Conservation (phyloP, 2,329 filamentous ascomycete genomes). For the Fusarium graminum region DNA sequence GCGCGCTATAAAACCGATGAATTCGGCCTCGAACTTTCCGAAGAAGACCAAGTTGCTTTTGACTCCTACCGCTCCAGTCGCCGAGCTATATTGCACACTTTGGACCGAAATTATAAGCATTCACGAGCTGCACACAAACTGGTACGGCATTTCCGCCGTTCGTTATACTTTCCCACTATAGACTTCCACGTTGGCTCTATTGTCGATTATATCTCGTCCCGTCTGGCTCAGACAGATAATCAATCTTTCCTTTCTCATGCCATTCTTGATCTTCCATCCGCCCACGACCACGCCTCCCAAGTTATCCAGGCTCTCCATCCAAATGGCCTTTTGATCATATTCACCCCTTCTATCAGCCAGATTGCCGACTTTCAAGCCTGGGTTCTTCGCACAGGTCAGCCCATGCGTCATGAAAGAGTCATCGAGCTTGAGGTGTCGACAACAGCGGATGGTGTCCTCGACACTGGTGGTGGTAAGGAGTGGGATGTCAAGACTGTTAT, state of each 20-base stretch:
- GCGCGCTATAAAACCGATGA: constrained; percentile 41
- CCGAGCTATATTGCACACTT: constrained; percentile 78
- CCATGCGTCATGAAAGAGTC: constrained; percentile 68
- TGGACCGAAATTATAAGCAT: constrained; percentile 74
- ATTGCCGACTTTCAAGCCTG: constrained; percentile 70
- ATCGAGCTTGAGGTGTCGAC: constrained; percentile 67
- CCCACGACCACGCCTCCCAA: constrained; percentile 62
- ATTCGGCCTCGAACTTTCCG: constrained; percentile 47
- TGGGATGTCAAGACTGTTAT: constrained; percentile 72
- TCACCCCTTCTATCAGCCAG: constrained; percentile 83
- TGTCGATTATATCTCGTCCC: constrained; percentile 70
- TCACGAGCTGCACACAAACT: constrained; percentile 74
- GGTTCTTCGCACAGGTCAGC: constrained; percentile 66
- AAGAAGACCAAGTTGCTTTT: constrained; percentile 53
- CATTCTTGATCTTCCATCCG: constrained; percentile 78
- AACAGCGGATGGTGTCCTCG: constrained; percentile 58
- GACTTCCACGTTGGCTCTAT: constrained; percentile 81
- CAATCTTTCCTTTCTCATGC: constrained; percentile 78
- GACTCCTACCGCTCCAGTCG: constrained; percentile 64
- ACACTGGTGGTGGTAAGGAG: constrained; percentile 65
- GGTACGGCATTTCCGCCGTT: constrained; percentile 75
- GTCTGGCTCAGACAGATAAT: constrained; percentile 58
- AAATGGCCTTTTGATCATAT: constrained; percentile 76
- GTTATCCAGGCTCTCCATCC: constrained; percentile 70
- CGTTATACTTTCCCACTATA: constrained; percentile 76